Percentiles rank a stretch among this genome's conserved stretches.
Conservation (phyloP, 1,284 basidiomycete genomes). For the Wolfiporia cocos region DNA sequence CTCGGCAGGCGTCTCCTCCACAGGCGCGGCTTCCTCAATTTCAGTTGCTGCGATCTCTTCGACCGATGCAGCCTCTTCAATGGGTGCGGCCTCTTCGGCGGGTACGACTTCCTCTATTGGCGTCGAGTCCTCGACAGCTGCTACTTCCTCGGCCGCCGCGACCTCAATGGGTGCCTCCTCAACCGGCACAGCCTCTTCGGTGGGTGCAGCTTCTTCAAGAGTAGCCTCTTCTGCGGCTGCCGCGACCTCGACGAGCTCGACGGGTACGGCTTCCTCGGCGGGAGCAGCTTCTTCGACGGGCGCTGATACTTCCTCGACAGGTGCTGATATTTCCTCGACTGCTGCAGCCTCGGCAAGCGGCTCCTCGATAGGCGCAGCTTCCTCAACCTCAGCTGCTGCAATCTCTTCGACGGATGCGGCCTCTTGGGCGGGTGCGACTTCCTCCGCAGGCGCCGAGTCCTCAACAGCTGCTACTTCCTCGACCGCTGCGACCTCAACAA, state of each 20-base stretch:
- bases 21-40: neutral
- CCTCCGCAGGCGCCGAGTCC: neutral
- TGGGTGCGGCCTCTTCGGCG: neutral
- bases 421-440: neutral
- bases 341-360: neutral
- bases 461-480: neutral
- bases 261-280: slow-evolving; percentile 1
- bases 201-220: no score
- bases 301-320: slow-evolving; percentile 1
- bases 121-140: no score
- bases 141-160: no score
- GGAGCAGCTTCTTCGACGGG: slow-evolving; percentile 7
- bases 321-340: no score
- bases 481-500: neutral
- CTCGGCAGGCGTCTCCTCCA: slow-evolving; percentile 2
- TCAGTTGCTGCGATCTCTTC: neutral
- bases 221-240: no score
- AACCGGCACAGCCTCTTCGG: neutral
- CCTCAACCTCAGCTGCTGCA: slow-evolving; percentile 3
- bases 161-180: no score
- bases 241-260: no score
- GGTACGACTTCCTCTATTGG: neutral
- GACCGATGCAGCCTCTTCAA: neutral
- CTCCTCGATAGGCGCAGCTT: slow-evolving; percentile 2
- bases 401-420: slow-evolving; percentile 2